A percentile compares a stretch with the other conserved stretches of the same genome.
These are phyloP conservation scores for Nothomitra cinnamomea DNA, from an alignment of 2,329 filamentous ascomycete species.

Conservation along the genomic window DNA sequence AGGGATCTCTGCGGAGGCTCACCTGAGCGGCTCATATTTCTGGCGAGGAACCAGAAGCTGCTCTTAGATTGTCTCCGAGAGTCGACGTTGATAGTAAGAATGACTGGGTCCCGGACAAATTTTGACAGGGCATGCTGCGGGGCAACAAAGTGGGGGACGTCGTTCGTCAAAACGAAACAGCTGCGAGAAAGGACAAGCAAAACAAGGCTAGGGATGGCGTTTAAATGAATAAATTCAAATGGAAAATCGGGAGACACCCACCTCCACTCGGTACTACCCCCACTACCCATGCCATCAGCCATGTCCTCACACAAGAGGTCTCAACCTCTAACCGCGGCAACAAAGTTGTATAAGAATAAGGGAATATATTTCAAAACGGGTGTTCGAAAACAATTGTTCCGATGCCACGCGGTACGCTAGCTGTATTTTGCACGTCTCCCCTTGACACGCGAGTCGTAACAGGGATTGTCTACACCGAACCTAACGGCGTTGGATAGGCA, in stretches of 20 bases:
- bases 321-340: neutral
- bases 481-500: too few relatives aligned
- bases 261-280: neutral
- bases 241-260: neutral
- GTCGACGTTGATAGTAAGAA: neutral
- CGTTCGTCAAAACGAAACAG: neutral
- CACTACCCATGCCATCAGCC: neutral
- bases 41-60: neutral
- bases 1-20: neutral
- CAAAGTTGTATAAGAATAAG: neutral
- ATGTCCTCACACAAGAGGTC: slow-evolving; percentile 1
- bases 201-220: neutral
- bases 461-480: neutral
- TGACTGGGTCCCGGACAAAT: slow-evolving; percentile 1
- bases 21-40: neutral
- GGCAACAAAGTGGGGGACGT: neutral
- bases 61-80: neutral
- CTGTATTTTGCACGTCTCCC: neutral
- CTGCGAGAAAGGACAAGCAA: neutral
- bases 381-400: neutral
- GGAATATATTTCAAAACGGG: neutral
- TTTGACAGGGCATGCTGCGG: slow-evolving; percentile 2
- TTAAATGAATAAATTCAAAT: neutral
- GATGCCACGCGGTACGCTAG: neutral
- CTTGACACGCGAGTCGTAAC: neutral